phyloP scores from a whole-genome alignment of 352 stramenopile genomes.

The Pythium chondricola region DNA sequence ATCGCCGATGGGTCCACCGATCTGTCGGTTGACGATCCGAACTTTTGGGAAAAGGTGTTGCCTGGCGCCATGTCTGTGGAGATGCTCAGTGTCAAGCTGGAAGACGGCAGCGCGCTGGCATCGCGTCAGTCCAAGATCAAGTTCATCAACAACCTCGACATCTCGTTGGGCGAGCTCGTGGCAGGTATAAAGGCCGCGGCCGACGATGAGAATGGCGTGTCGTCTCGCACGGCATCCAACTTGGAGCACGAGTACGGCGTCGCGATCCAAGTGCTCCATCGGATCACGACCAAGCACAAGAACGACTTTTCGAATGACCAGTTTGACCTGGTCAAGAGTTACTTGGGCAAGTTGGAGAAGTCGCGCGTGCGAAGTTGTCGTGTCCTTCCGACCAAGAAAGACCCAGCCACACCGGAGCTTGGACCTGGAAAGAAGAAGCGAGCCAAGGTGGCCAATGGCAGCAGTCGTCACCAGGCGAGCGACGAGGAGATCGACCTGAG shows the following conservation, averaged over 20 bases:
- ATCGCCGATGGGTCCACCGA: slow-evolving; percentile 89
- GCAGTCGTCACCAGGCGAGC: slow-evolving; percentile 8
- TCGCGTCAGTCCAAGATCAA: slow-evolving; percentile 84
- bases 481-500: slow-evolving; percentile 38
- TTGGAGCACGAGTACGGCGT: slow-evolving; percentile 84
- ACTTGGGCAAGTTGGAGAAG: slow-evolving; percentile 73
- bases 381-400: slow-evolving; percentile 30
- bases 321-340: slow-evolving; percentile 69
- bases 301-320: slow-evolving; percentile 81
- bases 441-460: slow-evolving; percentile 4
- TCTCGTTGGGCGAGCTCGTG: slow-evolving; percentile 64
- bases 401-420: slow-evolving; percentile 3
- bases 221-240: slow-evolving; percentile 36
- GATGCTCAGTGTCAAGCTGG: slow-evolving; percentile 84
- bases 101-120: slow-evolving; percentile 74
- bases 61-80: slow-evolving; percentile 78
- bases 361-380: slow-evolving; percentile 77
- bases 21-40: slow-evolving; percentile 93
- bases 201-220: slow-evolving; percentile 24
- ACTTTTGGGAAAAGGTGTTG: slow-evolving; percentile 95
- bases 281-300: slow-evolving; percentile 65
- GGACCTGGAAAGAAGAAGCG: slow-evolving; percentile 25
- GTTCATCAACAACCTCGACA: slow-evolving; percentile 85
- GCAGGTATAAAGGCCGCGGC: slow-evolving; percentile 43
- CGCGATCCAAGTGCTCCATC: slow-evolving; percentile 78